These are phyloP conservation scores for Thermothielavioides terrestris DNA, from an alignment of 495 filamentous ascomycete genomes.

Conservation along the genomic window DNA sequence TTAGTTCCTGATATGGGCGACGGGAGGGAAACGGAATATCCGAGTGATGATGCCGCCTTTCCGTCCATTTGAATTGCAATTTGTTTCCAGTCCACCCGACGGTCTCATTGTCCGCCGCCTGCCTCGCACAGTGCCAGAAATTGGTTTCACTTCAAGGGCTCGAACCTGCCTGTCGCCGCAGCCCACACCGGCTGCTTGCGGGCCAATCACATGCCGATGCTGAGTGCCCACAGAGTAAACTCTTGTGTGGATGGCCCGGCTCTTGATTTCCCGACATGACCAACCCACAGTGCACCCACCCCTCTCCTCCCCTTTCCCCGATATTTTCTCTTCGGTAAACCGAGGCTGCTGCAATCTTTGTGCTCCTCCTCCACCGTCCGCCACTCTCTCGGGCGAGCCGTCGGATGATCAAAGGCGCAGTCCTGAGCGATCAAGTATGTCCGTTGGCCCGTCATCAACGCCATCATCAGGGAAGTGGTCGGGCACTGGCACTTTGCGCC, in stretches of 20 bases:
- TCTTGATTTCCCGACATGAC: background rate
- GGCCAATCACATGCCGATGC: background rate
- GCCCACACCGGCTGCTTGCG: too few relatives aligned
- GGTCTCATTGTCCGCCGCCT: too few relatives aligned
- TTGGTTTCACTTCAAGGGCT: background rate
- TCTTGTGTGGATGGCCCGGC: background rate
- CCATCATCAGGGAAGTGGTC: background rate
- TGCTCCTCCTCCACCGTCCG: background rate
- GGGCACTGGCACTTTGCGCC: background rate
- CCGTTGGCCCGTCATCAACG: background rate
- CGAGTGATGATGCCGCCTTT: too few relatives aligned
- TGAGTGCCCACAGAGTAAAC: too few relatives aligned
- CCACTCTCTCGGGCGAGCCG: constrained; percentile 1
- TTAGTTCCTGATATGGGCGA: too few relatives aligned
- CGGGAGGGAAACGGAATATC: too few relatives aligned
- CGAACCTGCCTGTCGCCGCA: too few relatives aligned
- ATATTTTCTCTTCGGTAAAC: background rate
- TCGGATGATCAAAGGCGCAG: constrained; percentile 1
- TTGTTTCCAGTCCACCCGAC: too few relatives aligned
- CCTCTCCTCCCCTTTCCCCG: background rate
- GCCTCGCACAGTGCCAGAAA: background rate
- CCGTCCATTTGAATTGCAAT: too few relatives aligned
- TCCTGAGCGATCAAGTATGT: too few relatives aligned
- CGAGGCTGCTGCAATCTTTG: constrained; percentile 4
- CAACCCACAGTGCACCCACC: background rate